Percentiles rank a stretch among this genome's conserved stretches.
Evolutionary conservation across 345 rosid genomes (phyloP).

Genomic region (Stellera chamaejasme): DNA sequence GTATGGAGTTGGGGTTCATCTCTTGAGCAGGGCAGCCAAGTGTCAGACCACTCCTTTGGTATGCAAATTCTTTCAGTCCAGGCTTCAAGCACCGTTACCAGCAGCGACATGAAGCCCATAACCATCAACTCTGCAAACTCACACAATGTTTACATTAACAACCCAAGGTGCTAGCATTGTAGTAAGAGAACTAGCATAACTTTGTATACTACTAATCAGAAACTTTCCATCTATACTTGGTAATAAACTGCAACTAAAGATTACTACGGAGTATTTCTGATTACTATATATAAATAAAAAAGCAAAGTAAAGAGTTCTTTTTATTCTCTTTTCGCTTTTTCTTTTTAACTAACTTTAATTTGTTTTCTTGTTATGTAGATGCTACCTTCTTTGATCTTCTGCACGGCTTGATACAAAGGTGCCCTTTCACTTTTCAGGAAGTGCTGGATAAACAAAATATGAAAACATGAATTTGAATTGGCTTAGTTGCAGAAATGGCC

Average conservation of each 20-base stretch:
- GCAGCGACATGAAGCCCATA: slow-evolving; percentile 25
- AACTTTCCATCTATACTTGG: neutral
- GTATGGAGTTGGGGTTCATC: too few species aligned
- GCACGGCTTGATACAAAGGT: slow-evolving; percentile 20
- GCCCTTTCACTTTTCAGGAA: slow-evolving; percentile 15
- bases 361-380: too few species aligned
- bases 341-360: too few species aligned
- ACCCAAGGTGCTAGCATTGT: neutral
- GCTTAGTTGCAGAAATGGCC: too few species aligned
- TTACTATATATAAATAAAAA: too few species aligned
- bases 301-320: too few species aligned
- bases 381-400: slow-evolving; percentile 24
- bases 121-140: slow-evolving; percentile 23
- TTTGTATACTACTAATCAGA: too few species aligned
- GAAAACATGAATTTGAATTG: neutral
- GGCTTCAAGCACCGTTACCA: slow-evolving; percentile 16
- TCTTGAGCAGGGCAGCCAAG: slow-evolving; percentile 18
- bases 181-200: too few species aligned
- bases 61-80: slow-evolving; percentile 14
- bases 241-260: too few species aligned
- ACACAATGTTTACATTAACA: neutral
- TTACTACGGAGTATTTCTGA: too few species aligned
- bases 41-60: slow-evolving; percentile 7
- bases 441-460: neutral
- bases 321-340: too few species aligned